A percentile compares a stretch with the other conserved stretches of the same genome.
phyloP scores from a whole-genome alignment of 208 protist species.

The Acanthamoeba triangularis region DNA sequence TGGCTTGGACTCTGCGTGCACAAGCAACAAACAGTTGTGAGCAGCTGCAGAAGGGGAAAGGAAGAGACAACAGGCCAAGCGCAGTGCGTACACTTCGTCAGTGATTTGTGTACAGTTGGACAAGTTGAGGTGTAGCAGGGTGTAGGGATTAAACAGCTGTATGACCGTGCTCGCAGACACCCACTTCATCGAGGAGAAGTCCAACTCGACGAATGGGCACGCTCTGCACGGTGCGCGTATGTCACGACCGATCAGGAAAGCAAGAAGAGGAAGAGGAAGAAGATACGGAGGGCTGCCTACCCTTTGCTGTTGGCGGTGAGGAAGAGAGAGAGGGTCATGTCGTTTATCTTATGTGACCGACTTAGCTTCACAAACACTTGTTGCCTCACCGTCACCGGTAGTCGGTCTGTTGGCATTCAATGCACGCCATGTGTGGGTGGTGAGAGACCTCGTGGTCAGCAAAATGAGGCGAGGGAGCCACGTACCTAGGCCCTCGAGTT shows the following conservation, averaged over 20 bases:
- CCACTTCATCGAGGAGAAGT: slow-evolving; percentile 43
- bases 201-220: not conserved
- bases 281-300: too few species aligned
- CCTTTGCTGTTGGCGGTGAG: slow-evolving; percentile 44
- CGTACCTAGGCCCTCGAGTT: slow-evolving; percentile 43
- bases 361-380: slow-evolving; percentile 51
- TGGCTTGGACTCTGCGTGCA: not conserved
- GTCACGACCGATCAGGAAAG: too few species aligned
- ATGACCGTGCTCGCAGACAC: slow-evolving; percentile 36
- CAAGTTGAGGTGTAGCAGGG: slow-evolving; percentile 32
- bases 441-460: too few species aligned
- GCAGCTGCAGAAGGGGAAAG: too few species aligned
- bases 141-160: slow-evolving; percentile 60
- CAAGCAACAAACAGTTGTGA: not conserved
- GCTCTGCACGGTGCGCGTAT: not conserved
- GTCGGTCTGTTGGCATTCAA: not conserved
- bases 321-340: slow-evolving; percentile 61
- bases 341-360: slow-evolving; percentile 53
- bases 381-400: slow-evolving; percentile 34
- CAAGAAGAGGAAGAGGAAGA: too few species aligned
- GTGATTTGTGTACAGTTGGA: slow-evolving; percentile 51
- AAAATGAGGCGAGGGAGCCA: too few species aligned
- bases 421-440: too few species aligned
- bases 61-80: too few species aligned
- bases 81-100: slow-evolving; percentile 40